Evolutionary conservation across 169 alveolate genomes (phyloP).

Genomic region (Eimeria maxima): DNA sequence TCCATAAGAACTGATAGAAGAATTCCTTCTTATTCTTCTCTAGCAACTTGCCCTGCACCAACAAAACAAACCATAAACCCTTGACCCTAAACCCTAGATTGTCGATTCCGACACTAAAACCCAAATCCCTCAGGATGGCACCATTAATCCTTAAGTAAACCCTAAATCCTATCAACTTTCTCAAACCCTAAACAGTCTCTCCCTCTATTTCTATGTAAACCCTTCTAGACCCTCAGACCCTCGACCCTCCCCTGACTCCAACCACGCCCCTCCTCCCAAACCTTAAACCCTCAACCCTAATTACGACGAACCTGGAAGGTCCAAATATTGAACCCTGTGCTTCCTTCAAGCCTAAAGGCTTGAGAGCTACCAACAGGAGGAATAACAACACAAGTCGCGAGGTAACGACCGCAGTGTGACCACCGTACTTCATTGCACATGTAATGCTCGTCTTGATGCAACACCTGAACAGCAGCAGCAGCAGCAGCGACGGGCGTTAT

Average conservation of each 20-base stretch:
- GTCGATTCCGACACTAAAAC: neutral
- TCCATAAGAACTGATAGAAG: slow-evolving; percentile 92
- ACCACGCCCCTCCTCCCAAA: slow-evolving; percentile 42
- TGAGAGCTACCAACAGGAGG: slow-evolving; percentile 84
- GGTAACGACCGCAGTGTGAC: slow-evolving; percentile 94
- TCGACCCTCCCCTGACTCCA: neutral
- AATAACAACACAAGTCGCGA: slow-evolving; percentile 90
- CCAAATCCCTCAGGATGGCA: slow-evolving; percentile 74
- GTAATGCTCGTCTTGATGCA: slow-evolving; percentile 85
- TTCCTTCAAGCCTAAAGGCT: slow-evolving; percentile 7
- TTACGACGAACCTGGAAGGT: slow-evolving; percentile 54
- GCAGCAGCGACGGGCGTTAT: slow-evolving; percentile 31
- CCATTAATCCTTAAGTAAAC: neutral
- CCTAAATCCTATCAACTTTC: neutral
- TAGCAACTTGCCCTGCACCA: slow-evolving; percentile 93
- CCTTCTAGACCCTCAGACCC: no score
- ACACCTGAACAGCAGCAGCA: no score
- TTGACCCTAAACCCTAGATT: slow-evolving; percentile 85
- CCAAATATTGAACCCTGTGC: slow-evolving; percentile 79
- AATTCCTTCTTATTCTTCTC: slow-evolving; percentile 90
- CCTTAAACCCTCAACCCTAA: slow-evolving; percentile 83
- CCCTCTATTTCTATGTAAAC: no score
- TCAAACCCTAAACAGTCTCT: neutral
- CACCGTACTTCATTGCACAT: slow-evolving; percentile 91
- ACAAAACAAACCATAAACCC: slow-evolving; percentile 88